Percentiles rank a stretch among this genome's conserved stretches.
These are phyloP conservation scores for Ogataea ramenticola DNA, from an alignment of 805 yeast species.

Conservation along the genomic window DNA sequence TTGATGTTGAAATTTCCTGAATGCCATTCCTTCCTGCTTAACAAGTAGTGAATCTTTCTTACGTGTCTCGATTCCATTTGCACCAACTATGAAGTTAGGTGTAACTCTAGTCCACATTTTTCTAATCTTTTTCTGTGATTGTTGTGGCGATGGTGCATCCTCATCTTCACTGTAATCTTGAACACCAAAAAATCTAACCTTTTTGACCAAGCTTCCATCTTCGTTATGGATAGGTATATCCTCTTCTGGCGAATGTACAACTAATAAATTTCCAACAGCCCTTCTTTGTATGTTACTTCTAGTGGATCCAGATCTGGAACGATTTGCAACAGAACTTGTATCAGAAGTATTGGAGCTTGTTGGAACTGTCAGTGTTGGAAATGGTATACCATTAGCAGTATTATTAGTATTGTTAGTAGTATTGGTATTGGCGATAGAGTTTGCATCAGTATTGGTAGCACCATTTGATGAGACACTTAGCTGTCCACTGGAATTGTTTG, in stretches of 20 bases:
- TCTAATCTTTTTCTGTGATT: conserved; percentile 26
- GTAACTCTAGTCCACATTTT: conserved; percentile 27
- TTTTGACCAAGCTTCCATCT: conserved; percentile 25
- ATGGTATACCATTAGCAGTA: no score
- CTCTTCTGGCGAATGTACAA: conserved; percentile 7
- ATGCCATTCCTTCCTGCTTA: conserved; percentile 30
- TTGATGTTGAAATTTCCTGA: conserved; percentile 18
- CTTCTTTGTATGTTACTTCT: conserved; percentile 2
- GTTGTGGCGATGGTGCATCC: conserved; percentile 43
- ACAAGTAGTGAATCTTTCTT: conserved; percentile 23
- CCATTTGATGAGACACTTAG: no score
- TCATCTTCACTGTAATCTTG: conserved; percentile 44
- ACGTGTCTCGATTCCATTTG: conserved; percentile 9
- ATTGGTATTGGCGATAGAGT: no score
- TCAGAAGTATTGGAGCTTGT: background rate
- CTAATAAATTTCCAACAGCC: conserved; percentile 15
- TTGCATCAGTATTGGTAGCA: no score
- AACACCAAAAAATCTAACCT: conserved; percentile 47
- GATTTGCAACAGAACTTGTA: background rate
- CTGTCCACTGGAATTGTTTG: background rate
- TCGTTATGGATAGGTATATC: conserved; percentile 3
- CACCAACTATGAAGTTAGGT: conserved; percentile 14
- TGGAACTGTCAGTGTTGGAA: background rate
- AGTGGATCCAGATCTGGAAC: conserved; percentile 2
- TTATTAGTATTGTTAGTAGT: no score